Percentiles rank a stretch among this genome's conserved stretches.
Conservation (phyloP, 805 yeast species). For the Metschnikowia arizonensis region DNA sequence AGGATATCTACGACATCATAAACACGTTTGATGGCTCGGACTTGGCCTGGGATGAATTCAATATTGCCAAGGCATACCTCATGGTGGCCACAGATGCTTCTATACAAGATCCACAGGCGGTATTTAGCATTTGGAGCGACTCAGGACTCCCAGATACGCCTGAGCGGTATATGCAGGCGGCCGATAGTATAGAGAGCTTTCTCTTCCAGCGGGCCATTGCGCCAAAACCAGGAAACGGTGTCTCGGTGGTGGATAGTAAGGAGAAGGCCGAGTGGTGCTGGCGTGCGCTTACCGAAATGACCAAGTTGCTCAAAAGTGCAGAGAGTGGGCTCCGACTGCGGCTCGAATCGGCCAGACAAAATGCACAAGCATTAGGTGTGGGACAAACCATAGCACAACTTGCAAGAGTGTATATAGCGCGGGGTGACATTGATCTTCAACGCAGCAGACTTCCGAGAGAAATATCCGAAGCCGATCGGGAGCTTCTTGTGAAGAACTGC, state of each 20-base stretch:
- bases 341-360: neutral
- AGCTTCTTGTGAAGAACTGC: conserved; percentile 35
- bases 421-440: conserved; percentile 52
- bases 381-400: conserved; percentile 35
- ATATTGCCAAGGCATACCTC: conserved; percentile 24
- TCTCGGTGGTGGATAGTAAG: conserved; percentile 1
- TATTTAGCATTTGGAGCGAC: conserved; percentile 34
- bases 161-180: conserved; percentile 39
- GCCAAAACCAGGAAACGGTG: conserved; percentile 7
- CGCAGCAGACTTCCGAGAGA: conserved; percentile 33
- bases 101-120: conserved; percentile 16
- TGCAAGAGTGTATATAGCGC: conserved; percentile 42
- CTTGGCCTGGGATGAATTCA: neutral
- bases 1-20: neutral
- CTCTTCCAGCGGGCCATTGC: conserved; percentile 33
- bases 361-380: conserved; percentile 20
- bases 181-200: conserved; percentile 43
- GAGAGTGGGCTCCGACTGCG: conserved; percentile 28
- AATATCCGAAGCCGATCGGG: conserved; percentile 27
- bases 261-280: conserved; percentile 27
- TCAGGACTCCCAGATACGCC: conserved; percentile 24
- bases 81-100: conserved; percentile 3
- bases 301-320: conserved; percentile 34
- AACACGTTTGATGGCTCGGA: neutral
- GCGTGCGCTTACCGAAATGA: conserved; percentile 38